Percentiles rank a stretch among this genome's conserved stretches.
phyloP scores from a whole-genome alignment of 202 grass and related monocot genomes.

The Schoenoplectus triqueter region DNA sequence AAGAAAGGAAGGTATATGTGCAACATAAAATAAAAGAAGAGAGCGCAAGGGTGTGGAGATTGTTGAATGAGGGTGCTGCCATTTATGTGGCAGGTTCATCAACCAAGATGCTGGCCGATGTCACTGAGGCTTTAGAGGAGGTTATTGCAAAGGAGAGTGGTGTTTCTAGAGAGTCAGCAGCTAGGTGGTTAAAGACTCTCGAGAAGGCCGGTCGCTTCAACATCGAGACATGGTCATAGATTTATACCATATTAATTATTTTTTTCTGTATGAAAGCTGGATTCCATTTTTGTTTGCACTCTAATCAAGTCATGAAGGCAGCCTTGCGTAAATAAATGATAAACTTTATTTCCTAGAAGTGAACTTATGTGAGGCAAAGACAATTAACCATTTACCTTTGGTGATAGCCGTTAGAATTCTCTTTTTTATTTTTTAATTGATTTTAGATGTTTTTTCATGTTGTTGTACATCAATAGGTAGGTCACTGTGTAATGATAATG shows the following conservation, averaged over 20 bases:
- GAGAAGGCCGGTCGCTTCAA: conserved; percentile 77
- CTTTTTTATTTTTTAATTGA: not conserved
- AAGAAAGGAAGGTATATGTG: conserved; percentile 80
- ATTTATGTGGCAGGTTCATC: conserved; percentile 80
- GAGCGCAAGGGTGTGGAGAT: conserved; percentile 71
- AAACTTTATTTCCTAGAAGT: not conserved
- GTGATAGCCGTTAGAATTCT: not conserved
- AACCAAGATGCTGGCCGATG: conserved; percentile 88
- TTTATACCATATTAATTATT: conserved; percentile 6
- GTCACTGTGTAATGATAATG: not conserved
- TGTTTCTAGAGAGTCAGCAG: conserved; percentile 50
- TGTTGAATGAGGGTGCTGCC: conserved; percentile 56
- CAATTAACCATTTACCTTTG: not conserved
- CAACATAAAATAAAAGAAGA: conserved; percentile 93
- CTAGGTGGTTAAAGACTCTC: conserved; percentile 60
- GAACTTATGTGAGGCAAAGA: not conserved
- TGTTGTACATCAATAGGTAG: not conserved
- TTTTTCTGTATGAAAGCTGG: conserved; percentile 13
- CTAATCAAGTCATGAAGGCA: not conserved
- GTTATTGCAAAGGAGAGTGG: conserved; percentile 58
- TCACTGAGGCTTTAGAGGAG: conserved; percentile 73
- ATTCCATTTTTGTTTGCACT: conserved; percentile 13
- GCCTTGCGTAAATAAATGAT: not conserved
- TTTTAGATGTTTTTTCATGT: conserved; percentile 7
- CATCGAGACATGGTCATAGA: conserved; percentile 77